A percentile compares a stretch with the other conserved stretches of the same genome.
phyloP scores from a whole-genome alignment of 345 rosid species.

The Eucalyptus dawsonii region DNA sequence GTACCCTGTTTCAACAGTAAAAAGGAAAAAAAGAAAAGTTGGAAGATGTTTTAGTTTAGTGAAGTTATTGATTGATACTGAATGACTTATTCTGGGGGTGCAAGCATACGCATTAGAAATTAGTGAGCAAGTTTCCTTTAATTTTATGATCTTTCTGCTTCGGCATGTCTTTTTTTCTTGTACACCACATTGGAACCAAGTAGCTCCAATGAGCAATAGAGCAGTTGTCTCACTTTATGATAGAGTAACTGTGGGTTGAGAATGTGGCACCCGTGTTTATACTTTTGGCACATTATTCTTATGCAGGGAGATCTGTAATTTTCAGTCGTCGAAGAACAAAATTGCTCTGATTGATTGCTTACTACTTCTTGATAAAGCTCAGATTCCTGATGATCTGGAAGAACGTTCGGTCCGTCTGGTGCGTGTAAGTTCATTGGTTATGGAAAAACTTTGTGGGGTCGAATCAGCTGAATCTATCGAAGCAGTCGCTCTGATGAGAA shows the following conservation, averaged over 20 bases:
- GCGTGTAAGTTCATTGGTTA: conserved; percentile 45
- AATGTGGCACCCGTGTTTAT: not conserved
- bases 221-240: not conserved
- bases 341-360: conserved; percentile 40
- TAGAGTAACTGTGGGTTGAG: not conserved
- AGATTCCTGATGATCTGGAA: conserved; percentile 40
- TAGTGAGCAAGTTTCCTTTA: not conserved
- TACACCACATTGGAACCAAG: not conserved
- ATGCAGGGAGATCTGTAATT: conserved; percentile 60
- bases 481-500: conserved; percentile 69
- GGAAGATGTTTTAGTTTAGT: not conserved
- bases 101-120: not conserved
- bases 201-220: not conserved
- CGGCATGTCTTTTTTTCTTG: not conserved
- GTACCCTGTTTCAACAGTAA: not conserved
- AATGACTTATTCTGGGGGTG: not conserved
- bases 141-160: not conserved
- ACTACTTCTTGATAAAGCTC: conserved; percentile 44
- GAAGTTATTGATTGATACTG: not conserved
- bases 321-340: conserved; percentile 18
- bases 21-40: not conserved
- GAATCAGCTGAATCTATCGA: conserved; percentile 69
- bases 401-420: conserved; percentile 14
- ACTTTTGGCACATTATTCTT: not conserved
- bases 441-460: conserved; percentile 78